phyloP scores from a whole-genome alignment of 2,329 filamentous ascomycete genomes.

The Ceratocystis harringtonii region DNA sequence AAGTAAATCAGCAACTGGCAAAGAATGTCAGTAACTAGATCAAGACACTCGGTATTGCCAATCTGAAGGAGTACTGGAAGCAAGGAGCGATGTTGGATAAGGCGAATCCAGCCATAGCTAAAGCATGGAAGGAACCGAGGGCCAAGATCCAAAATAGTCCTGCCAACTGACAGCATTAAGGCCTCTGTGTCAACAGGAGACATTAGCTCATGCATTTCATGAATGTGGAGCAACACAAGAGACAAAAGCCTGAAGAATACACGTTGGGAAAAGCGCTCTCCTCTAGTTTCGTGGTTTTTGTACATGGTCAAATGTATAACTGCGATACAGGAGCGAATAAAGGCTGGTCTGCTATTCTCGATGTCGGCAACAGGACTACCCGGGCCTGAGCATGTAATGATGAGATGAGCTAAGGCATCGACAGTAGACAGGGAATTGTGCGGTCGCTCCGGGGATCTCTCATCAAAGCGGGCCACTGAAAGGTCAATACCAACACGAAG shows the following conservation, averaged over 20 bases:
- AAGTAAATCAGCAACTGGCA: constrained; percentile 58
- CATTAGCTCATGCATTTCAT: constrained; percentile 30
- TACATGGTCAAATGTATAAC: constrained; percentile 70
- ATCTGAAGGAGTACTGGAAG: constrained; percentile 55
- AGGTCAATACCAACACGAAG: constrained; percentile 67
- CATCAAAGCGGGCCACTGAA: constrained; percentile 64
- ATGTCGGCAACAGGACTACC: constrained; percentile 12
- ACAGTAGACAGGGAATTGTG: constrained; percentile 36
- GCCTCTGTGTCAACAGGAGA: constrained; percentile 1
- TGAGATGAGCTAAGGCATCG: constrained; percentile 70
- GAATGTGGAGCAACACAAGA: constrained; percentile 55
- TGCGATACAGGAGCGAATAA: constrained; percentile 63
- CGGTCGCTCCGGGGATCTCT: constrained; percentile 46
- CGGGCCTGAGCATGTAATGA: constrained; percentile 49
- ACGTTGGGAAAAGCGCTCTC: constrained; percentile 70
- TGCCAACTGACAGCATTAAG: constrained; percentile 26
- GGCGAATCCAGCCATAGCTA: constrained; percentile 65
- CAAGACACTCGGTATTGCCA: constrained; percentile 35
- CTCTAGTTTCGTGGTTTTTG: constrained; percentile 67
- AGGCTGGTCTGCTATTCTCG: constrained; percentile 39
- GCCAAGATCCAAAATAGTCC: constrained; percentile 54
- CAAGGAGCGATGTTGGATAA: constrained; percentile 75
- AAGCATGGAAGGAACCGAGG: constrained; percentile 70
- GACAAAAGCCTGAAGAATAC: constrained; percentile 88
- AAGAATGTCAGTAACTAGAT: constrained; percentile 66